These are phyloP conservation scores for Prunus mongolica DNA, from an alignment of 306 rosid genomes.

Conservation along the genomic window DNA sequence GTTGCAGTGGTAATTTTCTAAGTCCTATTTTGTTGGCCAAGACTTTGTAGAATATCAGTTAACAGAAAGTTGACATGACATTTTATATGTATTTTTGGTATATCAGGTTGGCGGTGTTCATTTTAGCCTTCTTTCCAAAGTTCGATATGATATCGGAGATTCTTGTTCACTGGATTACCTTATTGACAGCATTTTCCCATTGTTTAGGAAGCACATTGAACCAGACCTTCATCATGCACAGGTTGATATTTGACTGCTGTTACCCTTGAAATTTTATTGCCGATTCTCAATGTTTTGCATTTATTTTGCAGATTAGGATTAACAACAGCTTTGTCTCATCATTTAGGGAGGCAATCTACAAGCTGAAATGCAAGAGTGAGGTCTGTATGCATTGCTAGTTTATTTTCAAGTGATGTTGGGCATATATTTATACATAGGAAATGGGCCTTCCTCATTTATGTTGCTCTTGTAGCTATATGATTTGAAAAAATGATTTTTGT, in stretches of 20 bases:
- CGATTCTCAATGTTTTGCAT: slow-evolving; percentile 26
- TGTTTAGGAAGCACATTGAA: slow-evolving; percentile 94
- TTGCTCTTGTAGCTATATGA: slow-evolving; percentile 2
- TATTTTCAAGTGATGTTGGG: slow-evolving; percentile 7
- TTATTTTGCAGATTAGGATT: slow-evolving; percentile 83
- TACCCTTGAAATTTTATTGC: slow-evolving; percentile 24
- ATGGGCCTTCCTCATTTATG: slow-evolving; percentile 1
- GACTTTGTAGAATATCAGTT: slow-evolving; percentile 22
- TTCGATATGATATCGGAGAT: slow-evolving; percentile 94
- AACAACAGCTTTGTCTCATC: slow-evolving; percentile 98
- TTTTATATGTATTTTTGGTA: slow-evolving; percentile 27
- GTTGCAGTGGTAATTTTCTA: slow-evolving; percentile 85
- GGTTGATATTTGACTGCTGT: slow-evolving; percentile 57
- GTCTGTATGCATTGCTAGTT: slow-evolving; percentile 40
- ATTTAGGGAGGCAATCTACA: slow-evolving; percentile 98
- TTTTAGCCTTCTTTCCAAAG: slow-evolving; percentile 96
- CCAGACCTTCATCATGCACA: slow-evolving; percentile 99
- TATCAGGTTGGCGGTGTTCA: slow-evolving; percentile 98
- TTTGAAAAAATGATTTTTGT: not conserved
- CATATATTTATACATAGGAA: not conserved
- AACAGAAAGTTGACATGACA: slow-evolving; percentile 9
- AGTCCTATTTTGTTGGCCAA: not conserved
- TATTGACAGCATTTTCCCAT: slow-evolving; percentile 96
- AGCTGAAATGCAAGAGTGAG: slow-evolving; percentile 88
- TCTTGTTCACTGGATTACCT: slow-evolving; percentile 95